Evolutionary conservation across 768 basidiomycete genomes (phyloP).

Genomic region (Leccinum incarnatum): DNA sequence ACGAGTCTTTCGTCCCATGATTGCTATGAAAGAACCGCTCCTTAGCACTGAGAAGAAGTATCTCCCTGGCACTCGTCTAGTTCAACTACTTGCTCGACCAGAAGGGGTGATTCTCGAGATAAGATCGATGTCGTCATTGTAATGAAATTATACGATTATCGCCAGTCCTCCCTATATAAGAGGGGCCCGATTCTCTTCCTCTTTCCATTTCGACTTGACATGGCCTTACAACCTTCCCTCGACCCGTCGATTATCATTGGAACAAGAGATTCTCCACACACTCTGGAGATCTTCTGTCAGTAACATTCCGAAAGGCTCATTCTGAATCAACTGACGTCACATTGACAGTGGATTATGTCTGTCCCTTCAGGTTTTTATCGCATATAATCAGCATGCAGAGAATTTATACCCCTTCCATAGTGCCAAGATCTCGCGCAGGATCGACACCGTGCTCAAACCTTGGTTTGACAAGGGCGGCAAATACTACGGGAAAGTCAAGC

Average conservation of each 20-base stretch:
- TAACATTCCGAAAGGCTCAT: background rate
- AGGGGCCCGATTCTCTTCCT: background rate
- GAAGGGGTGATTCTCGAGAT: background rate
- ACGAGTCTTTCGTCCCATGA: no score
- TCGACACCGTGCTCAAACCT: conserved; percentile 48
- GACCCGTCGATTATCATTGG: conserved; percentile 64
- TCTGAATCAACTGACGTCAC: background rate
- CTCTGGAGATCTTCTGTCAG: conserved; percentile 77
- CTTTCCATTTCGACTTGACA: conserved; percentile 24
- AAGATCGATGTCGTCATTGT: conserved; percentile 5
- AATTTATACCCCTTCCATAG: conserved; percentile 31
- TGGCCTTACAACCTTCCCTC: conserved; percentile 81
- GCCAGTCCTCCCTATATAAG: background rate
- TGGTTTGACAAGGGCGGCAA: conserved; percentile 54
- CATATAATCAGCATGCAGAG: background rate
- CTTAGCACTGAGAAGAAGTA: no score
- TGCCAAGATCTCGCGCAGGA: conserved; percentile 56
- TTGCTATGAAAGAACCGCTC: no score
- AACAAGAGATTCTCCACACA: conserved; percentile 46
- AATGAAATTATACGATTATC: background rate
- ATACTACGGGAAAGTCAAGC: conserved; percentile 71
- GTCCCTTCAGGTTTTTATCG: conserved; percentile 63
- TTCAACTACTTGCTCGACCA: no score
- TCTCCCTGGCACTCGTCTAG: no score
- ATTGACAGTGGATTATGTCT: conserved; percentile 77